phyloP scores from a whole-genome alignment of 352 stramenopile species.

The Pythium scleroteichum region DNA sequence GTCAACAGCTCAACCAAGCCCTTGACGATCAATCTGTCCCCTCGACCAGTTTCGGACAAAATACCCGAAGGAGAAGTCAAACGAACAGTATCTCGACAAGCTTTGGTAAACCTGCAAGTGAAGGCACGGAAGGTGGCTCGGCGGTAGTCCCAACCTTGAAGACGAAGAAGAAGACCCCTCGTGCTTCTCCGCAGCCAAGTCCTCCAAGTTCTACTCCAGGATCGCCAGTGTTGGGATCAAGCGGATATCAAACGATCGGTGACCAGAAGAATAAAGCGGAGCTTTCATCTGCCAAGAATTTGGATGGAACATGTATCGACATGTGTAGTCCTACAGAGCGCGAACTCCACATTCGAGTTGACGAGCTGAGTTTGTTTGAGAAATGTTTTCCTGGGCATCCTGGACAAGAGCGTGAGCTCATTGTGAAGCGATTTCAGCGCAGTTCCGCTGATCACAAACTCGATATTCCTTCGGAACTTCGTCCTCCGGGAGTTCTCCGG shows the following conservation, averaged over 20 bases:
- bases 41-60: conserved; percentile 2
- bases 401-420: conserved; percentile 62
- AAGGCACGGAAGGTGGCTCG: neutral
- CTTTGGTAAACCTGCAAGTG: neutral
- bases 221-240: neutral
- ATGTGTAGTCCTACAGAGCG: conserved; percentile 85
- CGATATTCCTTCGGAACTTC: conserved; percentile 79
- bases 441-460: conserved; percentile 86
- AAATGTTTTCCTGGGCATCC: conserved; percentile 69
- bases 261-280: conserved; percentile 54
- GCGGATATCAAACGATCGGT: conserved; percentile 20
- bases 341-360: conserved; percentile 82
- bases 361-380: conserved; percentile 87
- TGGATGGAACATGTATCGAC: conserved; percentile 78
- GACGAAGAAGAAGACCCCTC: conserved; percentile 19
- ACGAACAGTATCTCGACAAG: neutral
- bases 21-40: conserved; percentile 1
- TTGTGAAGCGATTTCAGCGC: conserved; percentile 88
- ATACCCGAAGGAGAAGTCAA: conserved; percentile 6
- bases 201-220: conserved; percentile 12
- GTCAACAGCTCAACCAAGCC: conserved; percentile 4
- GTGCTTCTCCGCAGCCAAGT: conserved; percentile 17
- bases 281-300: conserved; percentile 57
- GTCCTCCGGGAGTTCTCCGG: conserved; percentile 75
- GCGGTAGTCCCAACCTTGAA: conserved; percentile 8